Evolutionary conservation across 306 rosid genomes (phyloP), one percentile per base, ranked within the genome.

Genomic region (Abrus precatorius): DNA sequence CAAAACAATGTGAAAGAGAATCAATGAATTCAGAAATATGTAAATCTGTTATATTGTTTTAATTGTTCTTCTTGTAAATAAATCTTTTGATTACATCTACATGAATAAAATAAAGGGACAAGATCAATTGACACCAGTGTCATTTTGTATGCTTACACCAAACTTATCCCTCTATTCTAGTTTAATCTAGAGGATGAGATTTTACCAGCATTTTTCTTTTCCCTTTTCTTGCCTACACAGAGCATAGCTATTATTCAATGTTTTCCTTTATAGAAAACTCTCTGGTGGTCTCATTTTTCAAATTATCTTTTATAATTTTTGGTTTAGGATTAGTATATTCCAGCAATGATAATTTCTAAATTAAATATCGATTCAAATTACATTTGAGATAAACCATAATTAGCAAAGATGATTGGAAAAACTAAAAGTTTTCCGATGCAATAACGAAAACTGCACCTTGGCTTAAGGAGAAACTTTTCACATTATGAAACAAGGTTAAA

Each of bases 21-120:
- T 43, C 70, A 56, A 7, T 79, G 75, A 47, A 28, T 20, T 38
- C 48, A 71, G 45, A 64, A 64, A 43, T 45, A 50, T 80, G 57
- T 59, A 67, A 80, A 53, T 77, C 60, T 76, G 27, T 72, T 44
- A 41, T 73, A 57, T 36, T 41, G 73, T 57, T 50, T 20, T 63
- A 60, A 45, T 54, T 69, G 64, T 78, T 85, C 57, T 50, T 82
- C 45, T 43, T 74, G 80, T 85, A 29, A 48, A 64, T 63, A 71
- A 11, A n/a, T 59, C 29, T 57, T 69, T 29, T 77, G 47, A 33
- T 3, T 14, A 49, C 47, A 81, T 61, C 20, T 32, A 27, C 45
- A 9, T 40, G 29, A 49, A 72, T 61, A 76, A 75, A 30, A 72
- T 50, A 27, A 61, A 57, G 30, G 52, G 52, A 65, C n/a, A 65